These are phyloP conservation scores for Cystobasidium tubakii DNA, from an alignment of 768 basidiomycete species.

Conservation along the genomic window DNA sequence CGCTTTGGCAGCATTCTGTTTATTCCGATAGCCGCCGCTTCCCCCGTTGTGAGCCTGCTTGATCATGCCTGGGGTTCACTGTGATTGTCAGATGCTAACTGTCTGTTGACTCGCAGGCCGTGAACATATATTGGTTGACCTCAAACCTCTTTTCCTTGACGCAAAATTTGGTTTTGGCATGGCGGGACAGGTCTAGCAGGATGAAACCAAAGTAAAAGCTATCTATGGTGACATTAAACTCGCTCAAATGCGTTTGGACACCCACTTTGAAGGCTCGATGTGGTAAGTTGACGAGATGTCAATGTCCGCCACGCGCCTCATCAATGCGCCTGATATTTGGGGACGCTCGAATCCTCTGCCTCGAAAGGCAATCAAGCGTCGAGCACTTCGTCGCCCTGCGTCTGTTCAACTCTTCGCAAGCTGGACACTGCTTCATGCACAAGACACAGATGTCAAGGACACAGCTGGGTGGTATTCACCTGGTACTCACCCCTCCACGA, in stretches of 20 bases:
- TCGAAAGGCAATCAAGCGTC: background rate
- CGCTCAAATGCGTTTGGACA: no score
- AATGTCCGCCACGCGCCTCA: background rate
- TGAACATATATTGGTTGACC: conserved; percentile 50
- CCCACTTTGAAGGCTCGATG: no score
- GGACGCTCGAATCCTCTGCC: background rate
- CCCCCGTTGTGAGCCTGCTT: conserved; percentile 48
- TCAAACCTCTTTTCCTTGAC: conserved; percentile 48
- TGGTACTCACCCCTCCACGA: no score
- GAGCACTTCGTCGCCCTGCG: no score
- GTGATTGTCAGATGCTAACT: background rate
- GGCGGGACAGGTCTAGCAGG: conserved; percentile 21
- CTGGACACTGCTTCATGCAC: no score
- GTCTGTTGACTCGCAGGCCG: conserved; percentile 43
- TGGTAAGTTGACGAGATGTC: no score
- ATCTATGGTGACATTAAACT: no score
- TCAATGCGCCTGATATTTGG: background rate
- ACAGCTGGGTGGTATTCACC: no score
- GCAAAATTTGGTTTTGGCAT: conserved; percentile 46
- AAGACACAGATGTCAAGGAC: no score
- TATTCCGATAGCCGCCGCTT: conserved; percentile 48
- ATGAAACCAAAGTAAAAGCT: no score
- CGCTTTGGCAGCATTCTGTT: conserved; percentile 47
- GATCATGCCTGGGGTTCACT: background rate
- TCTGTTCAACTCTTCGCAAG: background rate